Evolutionary conservation across 495 filamentous ascomycete species (phyloP), one percentile per base, ranked within the genome.

Genomic region (Lasiosphaeris hirsuta): DNA sequence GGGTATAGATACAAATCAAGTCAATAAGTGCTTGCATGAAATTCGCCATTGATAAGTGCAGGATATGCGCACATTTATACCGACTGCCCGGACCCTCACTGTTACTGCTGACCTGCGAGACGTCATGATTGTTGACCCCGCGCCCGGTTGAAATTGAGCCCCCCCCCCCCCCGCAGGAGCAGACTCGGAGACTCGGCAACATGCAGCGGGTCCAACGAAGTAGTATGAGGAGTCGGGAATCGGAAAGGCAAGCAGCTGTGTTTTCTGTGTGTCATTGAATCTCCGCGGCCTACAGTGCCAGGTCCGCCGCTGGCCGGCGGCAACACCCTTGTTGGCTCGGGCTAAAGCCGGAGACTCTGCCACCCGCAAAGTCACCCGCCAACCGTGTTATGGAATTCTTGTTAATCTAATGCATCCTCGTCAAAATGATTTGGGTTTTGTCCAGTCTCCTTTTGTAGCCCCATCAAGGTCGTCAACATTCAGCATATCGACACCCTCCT

Each of bases 381-480:
- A 30, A 30, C 23, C 23, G 23, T 30, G 23, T 2, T 30, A 30
- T 30, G 23, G 23, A 30, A 30, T 30, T 30, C 23, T 30, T 30
- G 23, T 30, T 30, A 5, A 30, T 30, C 5, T 30, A 30, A 2
- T 5, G 23, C 14, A 40, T 36, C 37, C 30, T 14, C 42, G 10
- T 14, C 9, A 17, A 38, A 61, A 64, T 14, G 44, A 64, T 14
- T 18, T 50, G 3, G 51, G 41, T 44, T 58, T 63, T 52, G 67
- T 72, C 72, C 71, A 77, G 18, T 71, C 59, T 48, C 47, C 57
- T 35, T 54, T 65, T 7, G 68, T 62, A 3, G 70, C 75, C 2
- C 59, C 65, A 37, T 62, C 65, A 40, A 95, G 65, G 71, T 94
- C 88, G 75, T 95, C 90, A 0, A 85, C 89, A 71, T 91, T 93